phyloP scores from a whole-genome alignment of 129 eudicot genomes.

The Erigeron canadensis region DNA sequence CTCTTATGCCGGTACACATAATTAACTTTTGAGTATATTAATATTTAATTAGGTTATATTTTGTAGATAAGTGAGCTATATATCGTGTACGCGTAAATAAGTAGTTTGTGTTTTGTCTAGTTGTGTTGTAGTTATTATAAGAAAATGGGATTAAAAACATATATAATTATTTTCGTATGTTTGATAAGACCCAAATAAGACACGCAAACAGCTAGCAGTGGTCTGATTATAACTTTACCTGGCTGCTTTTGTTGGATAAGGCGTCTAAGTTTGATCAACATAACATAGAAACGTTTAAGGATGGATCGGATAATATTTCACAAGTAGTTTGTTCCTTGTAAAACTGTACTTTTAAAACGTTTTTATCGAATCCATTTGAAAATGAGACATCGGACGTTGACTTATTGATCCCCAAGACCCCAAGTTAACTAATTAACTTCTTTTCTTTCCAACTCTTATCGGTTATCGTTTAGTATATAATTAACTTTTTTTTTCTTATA shows the following conservation, averaged over 20 bases:
- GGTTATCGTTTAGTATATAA: not conserved
- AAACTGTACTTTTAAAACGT: conserved; percentile 8
- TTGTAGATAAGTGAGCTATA: not conserved
- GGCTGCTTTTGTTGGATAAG: not conserved
- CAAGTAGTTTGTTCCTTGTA: conserved; percentile 17
- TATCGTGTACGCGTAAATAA: conserved; percentile 13
- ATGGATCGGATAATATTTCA: conserved; percentile 4
- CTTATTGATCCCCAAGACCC: not conserved
- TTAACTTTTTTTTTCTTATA: no score
- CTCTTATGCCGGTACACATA: not conserved
- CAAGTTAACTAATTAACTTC: not conserved
- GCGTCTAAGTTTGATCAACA: conserved; percentile 5
- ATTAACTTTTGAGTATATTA: not conserved
- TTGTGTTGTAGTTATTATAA: not conserved
- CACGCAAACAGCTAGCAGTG: conserved; percentile 1
- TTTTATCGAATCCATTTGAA: conserved; percentile 3
- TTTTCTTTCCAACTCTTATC: conserved; percentile 15
- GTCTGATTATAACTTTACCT: not conserved
- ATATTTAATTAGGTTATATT: not conserved
- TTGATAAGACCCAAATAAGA: not conserved
- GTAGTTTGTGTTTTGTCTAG: not conserved
- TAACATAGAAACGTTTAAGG: not conserved
- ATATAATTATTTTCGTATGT: not conserved
- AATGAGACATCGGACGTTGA: conserved; percentile 2
- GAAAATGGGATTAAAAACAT: not conserved